Conservation (phyloP, 2,329 filamentous ascomycete genomes). For the Zymoseptoria brevis region DNA sequence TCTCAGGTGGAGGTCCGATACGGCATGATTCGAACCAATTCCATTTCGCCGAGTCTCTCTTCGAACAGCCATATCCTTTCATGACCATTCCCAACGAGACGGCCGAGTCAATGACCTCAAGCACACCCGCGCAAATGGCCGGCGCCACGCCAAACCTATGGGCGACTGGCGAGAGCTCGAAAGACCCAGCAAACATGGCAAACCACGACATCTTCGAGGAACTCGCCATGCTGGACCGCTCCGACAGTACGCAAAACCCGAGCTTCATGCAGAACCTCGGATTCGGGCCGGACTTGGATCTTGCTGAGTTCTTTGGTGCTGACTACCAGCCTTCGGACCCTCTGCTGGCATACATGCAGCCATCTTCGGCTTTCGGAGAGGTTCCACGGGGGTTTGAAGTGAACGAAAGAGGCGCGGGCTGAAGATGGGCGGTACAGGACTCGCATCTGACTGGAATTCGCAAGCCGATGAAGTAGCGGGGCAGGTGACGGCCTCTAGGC, state of each 20-base stretch:
- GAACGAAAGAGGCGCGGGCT: slow-evolving; percentile 6
- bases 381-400: slow-evolving; percentile 1
- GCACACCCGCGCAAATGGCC: slow-evolving; percentile 5
- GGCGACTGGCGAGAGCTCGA: background rate
- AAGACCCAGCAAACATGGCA: slow-evolving; percentile 1
- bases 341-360: slow-evolving; percentile 32
- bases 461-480: background rate
- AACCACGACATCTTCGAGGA: slow-evolving; percentile 47
- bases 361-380: slow-evolving; percentile 4
- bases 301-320: slow-evolving; percentile 44
- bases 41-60: slow-evolving; percentile 4
- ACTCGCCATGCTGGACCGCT: slow-evolving; percentile 48
- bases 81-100: slow-evolving; percentile 19
- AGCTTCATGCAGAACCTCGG: slow-evolving; percentile 58
- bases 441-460: background rate
- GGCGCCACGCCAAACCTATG: slow-evolving; percentile 5
- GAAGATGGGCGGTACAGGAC: background rate
- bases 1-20: background rate
- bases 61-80: slow-evolving; percentile 13
- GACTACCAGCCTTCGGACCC: slow-evolving; percentile 38
- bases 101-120: slow-evolving; percentile 7
- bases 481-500: background rate
- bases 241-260: slow-evolving; percentile 48
- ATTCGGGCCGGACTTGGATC: slow-evolving; percentile 54
- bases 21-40: background rate